Conservation (phyloP, 192 early-diverging fungal genomes). For the Thoreauomyces humboldtii region DNA sequence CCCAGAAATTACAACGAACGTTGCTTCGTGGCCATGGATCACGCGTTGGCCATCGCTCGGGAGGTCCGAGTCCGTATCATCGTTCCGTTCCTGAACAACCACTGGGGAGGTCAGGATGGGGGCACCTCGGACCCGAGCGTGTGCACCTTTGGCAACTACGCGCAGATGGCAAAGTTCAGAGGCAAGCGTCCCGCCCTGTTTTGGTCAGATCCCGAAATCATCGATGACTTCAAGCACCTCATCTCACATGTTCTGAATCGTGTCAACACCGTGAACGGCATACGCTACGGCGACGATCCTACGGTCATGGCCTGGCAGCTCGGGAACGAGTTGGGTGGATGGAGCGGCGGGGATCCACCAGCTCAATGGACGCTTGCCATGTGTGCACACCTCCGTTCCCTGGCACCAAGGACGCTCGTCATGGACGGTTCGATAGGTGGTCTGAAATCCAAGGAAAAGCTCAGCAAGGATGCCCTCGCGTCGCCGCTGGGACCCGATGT, state of each 20-base stretch:
- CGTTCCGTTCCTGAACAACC: constrained; percentile 47
- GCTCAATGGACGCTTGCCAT: constrained; percentile 16
- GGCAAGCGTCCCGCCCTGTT: constrained; percentile 5
- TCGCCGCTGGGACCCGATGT: constrained; percentile 12
- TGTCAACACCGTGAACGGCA: constrained; percentile 43
- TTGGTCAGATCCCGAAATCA: constrained; percentile 3
- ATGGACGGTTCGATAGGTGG: constrained; percentile 26
- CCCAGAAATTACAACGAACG: constrained; percentile 27
- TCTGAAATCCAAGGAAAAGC: constrained; percentile 9
- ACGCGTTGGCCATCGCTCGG: constrained; percentile 32
- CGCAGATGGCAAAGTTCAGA: constrained; percentile 6
- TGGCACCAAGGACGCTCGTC: constrained; percentile 13
- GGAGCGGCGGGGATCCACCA: constrained; percentile 4
- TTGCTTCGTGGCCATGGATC: constrained; percentile 40
- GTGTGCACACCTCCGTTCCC: constrained; percentile 17
- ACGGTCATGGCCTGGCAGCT: constrained; percentile 48
- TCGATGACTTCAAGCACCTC: constrained; percentile 33
- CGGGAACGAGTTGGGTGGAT: constrained; percentile 48
- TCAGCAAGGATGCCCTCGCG: not conserved
- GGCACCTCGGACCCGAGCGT: constrained; percentile 1
- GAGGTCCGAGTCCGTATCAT: constrained; percentile 32
- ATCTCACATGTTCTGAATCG: constrained; percentile 35
- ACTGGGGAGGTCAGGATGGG: constrained; percentile 6
- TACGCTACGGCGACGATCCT: constrained; percentile 35
- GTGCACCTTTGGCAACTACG: constrained; percentile 23